phyloP scores from a whole-genome alignment of 2,329 filamentous ascomycete genomes.

The Ceratocystis huliohia region DNA sequence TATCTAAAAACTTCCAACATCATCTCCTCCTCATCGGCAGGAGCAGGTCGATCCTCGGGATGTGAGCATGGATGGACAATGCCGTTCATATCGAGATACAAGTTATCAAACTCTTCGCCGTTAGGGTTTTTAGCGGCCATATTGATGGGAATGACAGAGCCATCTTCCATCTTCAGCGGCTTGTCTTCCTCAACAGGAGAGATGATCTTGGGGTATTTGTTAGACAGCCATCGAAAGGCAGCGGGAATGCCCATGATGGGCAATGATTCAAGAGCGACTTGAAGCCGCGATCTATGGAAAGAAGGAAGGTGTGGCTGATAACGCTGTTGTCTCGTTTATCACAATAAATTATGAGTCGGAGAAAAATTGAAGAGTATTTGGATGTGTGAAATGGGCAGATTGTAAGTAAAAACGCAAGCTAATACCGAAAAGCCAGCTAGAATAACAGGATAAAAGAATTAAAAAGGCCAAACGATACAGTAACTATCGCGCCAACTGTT shows the following conservation, averaged over 20 bases:
- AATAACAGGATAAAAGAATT: neutral
- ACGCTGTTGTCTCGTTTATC: neutral
- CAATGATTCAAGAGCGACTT: neutral
- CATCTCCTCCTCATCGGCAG: constrained; percentile 95
- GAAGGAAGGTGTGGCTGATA: neutral
- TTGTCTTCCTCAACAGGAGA: constrained; percentile 79
- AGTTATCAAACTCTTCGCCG: constrained; percentile 92
- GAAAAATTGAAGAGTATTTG: neutral
- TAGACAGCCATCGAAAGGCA: constrained; percentile 90
- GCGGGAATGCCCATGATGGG: constrained; percentile 78
- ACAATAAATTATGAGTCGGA: neutral
- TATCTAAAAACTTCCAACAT: constrained; percentile 98
- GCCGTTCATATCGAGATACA: constrained; percentile 98
- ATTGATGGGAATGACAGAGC: constrained; percentile 72
- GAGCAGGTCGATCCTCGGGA: constrained; percentile 82
- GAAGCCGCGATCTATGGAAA: neutral
- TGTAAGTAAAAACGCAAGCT: neutral
- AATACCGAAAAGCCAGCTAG: neutral
- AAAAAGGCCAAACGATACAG: neutral
- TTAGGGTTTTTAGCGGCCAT: constrained; percentile 80
- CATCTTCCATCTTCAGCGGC: constrained; percentile 67
- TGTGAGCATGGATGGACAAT: constrained; percentile 98
- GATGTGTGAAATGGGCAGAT: neutral
- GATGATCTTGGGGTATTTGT: constrained; percentile 96
- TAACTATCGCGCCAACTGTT: neutral